These are phyloP conservation scores for Solanum sejunctum DNA, from an alignment of 257 asterid genomes.

Conservation along the genomic window DNA sequence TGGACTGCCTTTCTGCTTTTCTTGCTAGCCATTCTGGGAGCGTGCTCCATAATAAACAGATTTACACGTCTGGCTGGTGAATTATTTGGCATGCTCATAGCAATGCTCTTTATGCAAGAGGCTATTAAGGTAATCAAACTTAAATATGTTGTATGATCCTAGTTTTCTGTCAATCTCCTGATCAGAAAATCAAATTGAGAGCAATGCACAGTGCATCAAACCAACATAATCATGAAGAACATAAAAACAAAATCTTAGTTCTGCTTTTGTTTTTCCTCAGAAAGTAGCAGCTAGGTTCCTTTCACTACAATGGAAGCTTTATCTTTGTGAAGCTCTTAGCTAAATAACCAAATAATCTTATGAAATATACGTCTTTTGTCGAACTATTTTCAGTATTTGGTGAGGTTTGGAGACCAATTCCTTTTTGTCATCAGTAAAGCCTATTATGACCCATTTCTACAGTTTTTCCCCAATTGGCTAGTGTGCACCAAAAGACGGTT, in stretches of 20 bases:
- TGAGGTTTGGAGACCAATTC: not conserved
- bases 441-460: not conserved
- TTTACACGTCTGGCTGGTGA: slow-evolving; percentile 97
- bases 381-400: not conserved
- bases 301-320: not conserved
- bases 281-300: not conserved
- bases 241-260: not conserved
- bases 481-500: not conserved
- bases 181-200: not conserved
- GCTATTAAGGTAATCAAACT: slow-evolving; percentile 71
- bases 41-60: slow-evolving; percentile 88
- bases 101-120: slow-evolving; percentile 98
- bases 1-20: slow-evolving; percentile 92
- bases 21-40: slow-evolving; percentile 88
- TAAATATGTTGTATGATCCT: not conserved
- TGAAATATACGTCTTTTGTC: not conserved
- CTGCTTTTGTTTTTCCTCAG: not conserved
- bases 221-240: not conserved
- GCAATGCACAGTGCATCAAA: not conserved
- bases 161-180: not conserved
- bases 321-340: slow-evolving; percentile 2
- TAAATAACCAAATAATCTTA: not conserved
- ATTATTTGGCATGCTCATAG: slow-evolving; percentile 85
- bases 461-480: not conserved
- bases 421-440: not conserved